These are phyloP conservation scores for Aspergillus pseudoviridinutans DNA, from an alignment of 2,329 filamentous ascomycete species.

Conservation along the genomic window DNA sequence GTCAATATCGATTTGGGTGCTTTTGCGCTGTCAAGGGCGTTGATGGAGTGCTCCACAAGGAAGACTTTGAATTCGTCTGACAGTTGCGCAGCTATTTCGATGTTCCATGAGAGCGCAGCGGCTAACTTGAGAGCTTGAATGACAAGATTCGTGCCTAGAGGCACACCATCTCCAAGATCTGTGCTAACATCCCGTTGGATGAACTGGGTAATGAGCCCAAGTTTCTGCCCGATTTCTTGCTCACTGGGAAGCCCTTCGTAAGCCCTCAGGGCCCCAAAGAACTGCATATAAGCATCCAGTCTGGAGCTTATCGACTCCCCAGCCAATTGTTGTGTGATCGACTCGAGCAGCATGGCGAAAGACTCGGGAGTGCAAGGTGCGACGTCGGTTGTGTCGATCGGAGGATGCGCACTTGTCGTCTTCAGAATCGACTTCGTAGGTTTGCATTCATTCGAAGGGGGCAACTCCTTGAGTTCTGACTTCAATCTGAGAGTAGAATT, in stretches of 20 bases:
- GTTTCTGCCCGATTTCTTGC: slow-evolving; percentile 68
- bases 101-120: slow-evolving; percentile 70
- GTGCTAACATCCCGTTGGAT: slow-evolving; percentile 75
- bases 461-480: slow-evolving; percentile 45
- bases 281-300: slow-evolving; percentile 79
- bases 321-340: slow-evolving; percentile 74
- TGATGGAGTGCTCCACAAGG: slow-evolving; percentile 75
- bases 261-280: slow-evolving; percentile 70
- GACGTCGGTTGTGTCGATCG: slow-evolving; percentile 41
- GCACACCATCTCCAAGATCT: slow-evolving; percentile 52
- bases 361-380: slow-evolving; percentile 51
- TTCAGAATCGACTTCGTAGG: slow-evolving; percentile 80
- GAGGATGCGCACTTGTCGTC: slow-evolving; percentile 45
- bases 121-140: slow-evolving; percentile 76
- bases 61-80: slow-evolving; percentile 75
- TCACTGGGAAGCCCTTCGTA: slow-evolving; percentile 79
- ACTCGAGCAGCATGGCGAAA: slow-evolving; percentile 79
- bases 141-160: slow-evolving; percentile 64
- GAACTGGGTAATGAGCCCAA: slow-evolving; percentile 73
- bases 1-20: slow-evolving; percentile 74
- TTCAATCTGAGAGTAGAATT: slow-evolving; percentile 29
- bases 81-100: slow-evolving; percentile 65
- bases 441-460: slow-evolving; percentile 49
- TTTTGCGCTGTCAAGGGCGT: slow-evolving; percentile 63
- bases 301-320: slow-evolving; percentile 67